A percentile compares a stretch with the other conserved stretches of the same genome.
phyloP scores from a whole-genome alignment of 2,329 filamentous ascomycete genomes.

The Aspergillus nomiae region DNA sequence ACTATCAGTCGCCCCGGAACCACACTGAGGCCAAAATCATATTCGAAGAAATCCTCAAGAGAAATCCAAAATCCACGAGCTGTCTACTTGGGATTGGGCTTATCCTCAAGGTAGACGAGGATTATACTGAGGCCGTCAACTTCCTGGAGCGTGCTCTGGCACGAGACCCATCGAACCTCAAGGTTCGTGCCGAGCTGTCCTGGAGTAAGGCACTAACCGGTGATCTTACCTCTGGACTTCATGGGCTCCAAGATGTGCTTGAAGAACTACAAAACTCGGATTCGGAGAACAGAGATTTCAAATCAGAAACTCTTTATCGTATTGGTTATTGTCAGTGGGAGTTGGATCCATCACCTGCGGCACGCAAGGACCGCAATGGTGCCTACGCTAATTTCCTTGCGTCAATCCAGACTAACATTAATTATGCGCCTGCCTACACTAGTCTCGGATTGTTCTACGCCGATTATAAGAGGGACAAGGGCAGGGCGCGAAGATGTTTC shows the following conservation, averaged over 20 bases:
- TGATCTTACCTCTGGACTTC: slow-evolving; percentile 67
- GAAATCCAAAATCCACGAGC: slow-evolving; percentile 73
- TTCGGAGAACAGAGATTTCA: slow-evolving; percentile 66
- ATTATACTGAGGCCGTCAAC: slow-evolving; percentile 77
- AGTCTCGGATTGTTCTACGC: slow-evolving; percentile 87
- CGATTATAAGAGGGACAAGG: slow-evolving; percentile 86
- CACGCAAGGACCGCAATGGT: slow-evolving; percentile 76
- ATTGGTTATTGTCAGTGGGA: slow-evolving; percentile 89
- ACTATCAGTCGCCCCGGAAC: slow-evolving; percentile 85
- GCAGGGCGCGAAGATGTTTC: slow-evolving; percentile 86
- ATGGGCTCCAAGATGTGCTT: slow-evolving; percentile 71
- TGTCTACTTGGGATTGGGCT: slow-evolving; percentile 88
- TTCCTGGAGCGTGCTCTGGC: slow-evolving; percentile 77
- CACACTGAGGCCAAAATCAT: slow-evolving; percentile 85
- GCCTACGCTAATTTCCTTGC: slow-evolving; percentile 83
- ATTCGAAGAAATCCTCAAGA: slow-evolving; percentile 77
- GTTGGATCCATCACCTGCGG: slow-evolving; percentile 69
- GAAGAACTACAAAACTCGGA: slow-evolving; percentile 65
- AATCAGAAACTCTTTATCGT: slow-evolving; percentile 82
- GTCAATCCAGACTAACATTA: slow-evolving; percentile 82
- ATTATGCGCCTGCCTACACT: slow-evolving; percentile 87
- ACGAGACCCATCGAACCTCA: slow-evolving; percentile 72
- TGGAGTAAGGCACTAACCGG: slow-evolving; percentile 89
- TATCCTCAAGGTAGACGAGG: slow-evolving; percentile 90
- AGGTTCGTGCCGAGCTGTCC: slow-evolving; percentile 80